Evolutionary conservation across 2,329 filamentous ascomycete species (phyloP).

Genomic region (Ophiocordyceps camponoti-saundersi): DNA sequence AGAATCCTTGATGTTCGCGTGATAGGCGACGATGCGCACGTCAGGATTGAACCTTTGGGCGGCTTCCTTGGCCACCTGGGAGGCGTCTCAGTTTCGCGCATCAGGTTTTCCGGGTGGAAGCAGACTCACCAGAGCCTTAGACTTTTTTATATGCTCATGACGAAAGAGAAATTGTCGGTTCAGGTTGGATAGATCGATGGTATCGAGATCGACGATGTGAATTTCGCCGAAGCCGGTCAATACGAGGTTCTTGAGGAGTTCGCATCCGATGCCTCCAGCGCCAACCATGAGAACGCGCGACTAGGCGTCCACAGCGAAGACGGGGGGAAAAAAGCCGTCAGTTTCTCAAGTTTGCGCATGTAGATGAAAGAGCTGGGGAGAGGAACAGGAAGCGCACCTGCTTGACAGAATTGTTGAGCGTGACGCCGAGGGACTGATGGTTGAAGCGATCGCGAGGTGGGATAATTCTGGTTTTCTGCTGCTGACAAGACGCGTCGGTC

Average conservation of each 20-base stretch:
- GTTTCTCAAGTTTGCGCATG: neutral
- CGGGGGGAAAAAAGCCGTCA: neutral
- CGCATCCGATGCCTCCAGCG: constrained; percentile 92
- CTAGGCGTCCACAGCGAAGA: constrained; percentile 23
- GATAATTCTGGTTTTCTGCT: constrained; percentile 10
- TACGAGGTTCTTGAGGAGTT: constrained; percentile 90
- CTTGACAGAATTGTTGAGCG: constrained; percentile 48
- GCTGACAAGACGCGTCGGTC: constrained; percentile 4
- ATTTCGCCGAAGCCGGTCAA: constrained; percentile 85
- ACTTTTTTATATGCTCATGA: constrained; percentile 93
- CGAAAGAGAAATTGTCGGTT: constrained; percentile 96
- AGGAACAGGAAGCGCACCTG: constrained; percentile 31
- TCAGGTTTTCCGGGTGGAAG: neutral
- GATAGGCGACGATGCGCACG: constrained; percentile 72
- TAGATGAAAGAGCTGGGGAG: neutral
- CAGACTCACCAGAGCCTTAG: constrained; percentile 69
- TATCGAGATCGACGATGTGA: constrained; percentile 92
- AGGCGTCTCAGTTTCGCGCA: constrained; percentile 5
- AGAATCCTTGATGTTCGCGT: constrained; percentile 85
- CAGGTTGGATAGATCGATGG: constrained; percentile 92
- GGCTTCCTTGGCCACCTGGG: constrained; percentile 77
- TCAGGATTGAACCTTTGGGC: constrained; percentile 81
- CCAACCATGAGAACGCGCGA: constrained; percentile 84
- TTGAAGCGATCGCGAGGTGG: constrained; percentile 35
- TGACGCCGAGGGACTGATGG: constrained; percentile 48